A percentile compares a stretch with the other conserved stretches of the same genome.
Evolutionary conservation across 768 basidiomycete genomes (phyloP).

Genomic region (Boletus reticulatus): DNA sequence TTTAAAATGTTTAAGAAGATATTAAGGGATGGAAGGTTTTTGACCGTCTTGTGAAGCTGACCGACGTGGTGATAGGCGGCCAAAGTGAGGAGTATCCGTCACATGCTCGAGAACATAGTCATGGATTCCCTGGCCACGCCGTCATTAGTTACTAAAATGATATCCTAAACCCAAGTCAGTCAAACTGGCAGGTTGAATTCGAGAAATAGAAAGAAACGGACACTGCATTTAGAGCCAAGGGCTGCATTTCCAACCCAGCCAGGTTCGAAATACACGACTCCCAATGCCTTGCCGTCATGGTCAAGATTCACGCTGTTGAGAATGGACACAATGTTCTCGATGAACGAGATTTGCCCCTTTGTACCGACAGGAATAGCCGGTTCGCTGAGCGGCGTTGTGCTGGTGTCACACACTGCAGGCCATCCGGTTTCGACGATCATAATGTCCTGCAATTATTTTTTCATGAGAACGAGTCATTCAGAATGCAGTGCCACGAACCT

Average conservation of each 20-base stretch:
- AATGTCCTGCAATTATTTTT: conserved; percentile 2
- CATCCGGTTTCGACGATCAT: conserved; percentile 14
- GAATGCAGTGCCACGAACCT: neutral
- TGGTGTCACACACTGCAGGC: conserved; percentile 2
- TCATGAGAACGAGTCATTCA: neutral
- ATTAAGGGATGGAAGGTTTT: too few relatives aligned
- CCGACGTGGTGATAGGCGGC: too few relatives aligned
- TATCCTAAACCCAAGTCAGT: conserved; percentile 2
- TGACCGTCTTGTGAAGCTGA: too few relatives aligned
- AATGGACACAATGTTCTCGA: neutral
- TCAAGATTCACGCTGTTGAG: neutral
- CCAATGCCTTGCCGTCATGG: conserved; percentile 6
- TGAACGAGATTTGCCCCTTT: conserved; percentile 12
- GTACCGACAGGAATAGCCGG: neutral
- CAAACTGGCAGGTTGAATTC: neutral
- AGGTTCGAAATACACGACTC: conserved; percentile 12
- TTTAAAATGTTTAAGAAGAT: too few relatives aligned
- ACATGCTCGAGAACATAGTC: conserved; percentile 1
- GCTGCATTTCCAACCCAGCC: conserved; percentile 4
- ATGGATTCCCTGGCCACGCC: conserved; percentile 10
- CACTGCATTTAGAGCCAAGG: conserved; percentile 8
- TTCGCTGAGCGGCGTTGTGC: conserved; percentile 6
- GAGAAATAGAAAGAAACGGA: neutral
- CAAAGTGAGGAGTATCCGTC: too few relatives aligned
- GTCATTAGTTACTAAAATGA: conserved; percentile 1